Base-by-base conservation (phyloP, 208 protist genomes). In the Trypanosoma platydactyli region DNA sequence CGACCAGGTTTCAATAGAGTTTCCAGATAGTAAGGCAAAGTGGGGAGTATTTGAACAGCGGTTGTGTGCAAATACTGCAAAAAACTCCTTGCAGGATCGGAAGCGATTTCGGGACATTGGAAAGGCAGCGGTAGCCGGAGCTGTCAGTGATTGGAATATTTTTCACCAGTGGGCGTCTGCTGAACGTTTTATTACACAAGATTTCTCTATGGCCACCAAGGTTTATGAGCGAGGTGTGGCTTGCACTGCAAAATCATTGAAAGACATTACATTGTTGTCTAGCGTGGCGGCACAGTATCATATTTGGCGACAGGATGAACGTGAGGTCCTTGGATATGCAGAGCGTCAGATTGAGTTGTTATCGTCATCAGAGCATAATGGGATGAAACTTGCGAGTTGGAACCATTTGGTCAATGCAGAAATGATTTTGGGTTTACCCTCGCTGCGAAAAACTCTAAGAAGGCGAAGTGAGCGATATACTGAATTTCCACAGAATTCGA, bases 281-380 rank as follows among this genome's bases (percentile, higher is more conserved):
- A 84, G 77, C 60, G 77, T 84, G 46, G 86, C 86, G 1, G 65
- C 80, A 33, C 72, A 72, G 35, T 85, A 83, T 61, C 89, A 95
- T 75, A 65, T 92, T 13, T 63, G 88, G 58, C 82, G 76, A 22
- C 77, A 76, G 18, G 73, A 89, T 50, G 89, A 91, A 66, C 75
- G 84, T 13, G 81, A 89, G 48, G 74, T 80, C 40, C 59, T 90
- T 41, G 86, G 84, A 6, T 91, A 83, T 64, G 79, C 86, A 27
- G 84, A 95, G 61, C 75, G 83, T 50, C 86, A 88, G 65, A 79
- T 95, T 27, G 86, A 91, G 78, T 68, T 81, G n/a, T 58, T 81
- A 29, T 57, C 78, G 0, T 66, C 71, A 24, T 71, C 73, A 33
- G 64, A 80, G 30, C 74, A 87, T 62, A 62, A 64, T 3, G 86